Evolutionary conservation across 2,329 filamentous ascomycete species (phyloP), one percentile per base, ranked within the genome.

Genomic region (Grosmannia clavigera): DNA sequence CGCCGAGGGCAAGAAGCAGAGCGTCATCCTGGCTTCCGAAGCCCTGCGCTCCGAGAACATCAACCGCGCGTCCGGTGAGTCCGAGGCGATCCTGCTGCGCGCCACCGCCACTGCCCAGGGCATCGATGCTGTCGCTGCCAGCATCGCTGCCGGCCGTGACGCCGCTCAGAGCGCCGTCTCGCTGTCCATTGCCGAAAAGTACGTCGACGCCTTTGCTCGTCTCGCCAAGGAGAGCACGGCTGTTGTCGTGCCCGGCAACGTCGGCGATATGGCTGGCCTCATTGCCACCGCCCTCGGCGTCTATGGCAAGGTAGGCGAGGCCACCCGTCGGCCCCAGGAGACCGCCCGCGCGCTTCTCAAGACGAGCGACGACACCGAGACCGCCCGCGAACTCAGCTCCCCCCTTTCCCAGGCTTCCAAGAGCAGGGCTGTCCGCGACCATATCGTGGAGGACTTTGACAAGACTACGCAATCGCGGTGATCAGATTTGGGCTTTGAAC

Each of bases 1-100:
- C 66, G 94, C 94, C 60, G 94, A 99, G 78, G 94, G 94, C 72
- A 85, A 87, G 74, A 99, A 99, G 78, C 94, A 97, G 79, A 91
- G 86, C 66, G 92, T 96, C 27, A 99, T 99, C 67, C 80, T 99
- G 29, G 94, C 94, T 0, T 96, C 91, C 10, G 94, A 99, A 75
- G 94, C 94, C 19, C 70, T 96, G 74, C 85, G 86, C 66, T 83
- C 89, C 19, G 92, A 99, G 77, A 84, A 95, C 72, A 94, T 99
- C 78, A 99, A 99, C 75, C 82, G 85, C 71, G 94, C 94, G 11
- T 82, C 81, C 69, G 94, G 94, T 82, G 94, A 99, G 76, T 88
- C 94, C 11, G 89, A 97, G 74, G 94, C 94, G 14, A 99, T 90
- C 63, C 73, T 88, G 58, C 76, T 97, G 63, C 92, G 89, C 73